A percentile compares a stretch with the other conserved stretches of the same genome.
Conservation (phyloP, 108 stramenopile species). For the Pinguiococcus pyrenoidosus region DNA sequence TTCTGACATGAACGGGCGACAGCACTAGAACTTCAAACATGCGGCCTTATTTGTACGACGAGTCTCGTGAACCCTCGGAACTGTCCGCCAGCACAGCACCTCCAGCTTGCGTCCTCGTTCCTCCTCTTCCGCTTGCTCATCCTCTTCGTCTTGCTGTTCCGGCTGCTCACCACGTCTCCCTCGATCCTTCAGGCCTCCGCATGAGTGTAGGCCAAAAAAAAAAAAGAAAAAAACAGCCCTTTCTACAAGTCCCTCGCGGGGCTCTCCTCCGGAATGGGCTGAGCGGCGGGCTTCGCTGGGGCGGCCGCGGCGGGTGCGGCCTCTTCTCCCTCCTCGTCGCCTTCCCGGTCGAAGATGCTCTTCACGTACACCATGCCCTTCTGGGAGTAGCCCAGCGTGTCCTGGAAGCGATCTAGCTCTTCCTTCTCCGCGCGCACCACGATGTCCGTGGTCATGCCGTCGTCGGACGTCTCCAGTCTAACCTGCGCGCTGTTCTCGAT, state of each 20-base stretch:
- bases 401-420: conserved; percentile 82
- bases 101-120: background rate
- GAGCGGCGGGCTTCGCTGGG: conserved; percentile 38
- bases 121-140: background rate
- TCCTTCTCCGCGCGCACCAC: conserved; percentile 61
- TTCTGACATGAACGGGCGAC: no score
- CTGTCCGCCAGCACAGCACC: no score
- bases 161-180: background rate
- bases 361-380: conserved; percentile 86
- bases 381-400: conserved; percentile 68
- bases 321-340: conserved; percentile 10
- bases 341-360: conserved; percentile 45
- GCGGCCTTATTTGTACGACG: no score
- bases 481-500: conserved; percentile 64
- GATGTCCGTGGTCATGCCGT: conserved; percentile 67
- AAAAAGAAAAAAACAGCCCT: no score
- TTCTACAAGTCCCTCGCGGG: no score
- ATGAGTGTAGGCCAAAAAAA: no score
- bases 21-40: no score
- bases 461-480: conserved; percentile 50
- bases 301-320: background rate
- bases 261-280: conserved; percentile 49
- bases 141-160: no score
- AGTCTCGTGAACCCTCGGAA: no score
- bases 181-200: no score